Conservation (phyloP, 768 basidiomycete genomes). For the Boletus coccyginus region DNA sequence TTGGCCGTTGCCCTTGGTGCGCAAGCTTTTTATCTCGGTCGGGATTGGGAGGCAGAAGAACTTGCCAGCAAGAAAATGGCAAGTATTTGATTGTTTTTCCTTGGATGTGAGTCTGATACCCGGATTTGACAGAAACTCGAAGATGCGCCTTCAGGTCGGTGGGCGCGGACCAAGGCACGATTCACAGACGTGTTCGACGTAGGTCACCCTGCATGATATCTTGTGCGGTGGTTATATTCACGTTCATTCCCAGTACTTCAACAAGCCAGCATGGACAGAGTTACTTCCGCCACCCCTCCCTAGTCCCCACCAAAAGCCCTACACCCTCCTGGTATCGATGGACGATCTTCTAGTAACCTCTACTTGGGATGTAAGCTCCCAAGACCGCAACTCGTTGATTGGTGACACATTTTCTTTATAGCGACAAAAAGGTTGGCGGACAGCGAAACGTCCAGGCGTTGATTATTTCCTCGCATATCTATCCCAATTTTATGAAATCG, state of each 20-base stretch:
- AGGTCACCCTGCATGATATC: slow-evolving; percentile 23
- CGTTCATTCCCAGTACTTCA: slow-evolving; percentile 63
- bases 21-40: slow-evolving; percentile 64
- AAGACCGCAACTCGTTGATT: not conserved
- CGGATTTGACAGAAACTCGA: slow-evolving; percentile 47
- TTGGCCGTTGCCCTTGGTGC: slow-evolving; percentile 55
- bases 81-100: slow-evolving; percentile 23
- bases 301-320: slow-evolving; percentile 81
- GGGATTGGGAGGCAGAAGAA: slow-evolving; percentile 77
- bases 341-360: slow-evolving; percentile 91
- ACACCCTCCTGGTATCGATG: slow-evolving; percentile 86
- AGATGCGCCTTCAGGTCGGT: slow-evolving; percentile 58
- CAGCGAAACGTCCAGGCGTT: slow-evolving; percentile 95
- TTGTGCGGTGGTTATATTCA: not conserved
- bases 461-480: slow-evolving; percentile 98
- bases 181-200: slow-evolving; percentile 70
- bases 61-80: slow-evolving; percentile 63
- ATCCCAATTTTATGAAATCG: slow-evolving; percentile 97
- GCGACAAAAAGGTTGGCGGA: slow-evolving; percentile 95
- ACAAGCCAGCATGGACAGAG: slow-evolving; percentile 90
- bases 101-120: not conserved
- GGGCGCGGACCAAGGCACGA: slow-evolving; percentile 60
- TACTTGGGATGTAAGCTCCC: slow-evolving; percentile 86
- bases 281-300: slow-evolving; percentile 86
- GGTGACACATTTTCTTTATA: slow-evolving; percentile 28